phyloP scores from a whole-genome alignment of 2,329 filamentous ascomycete species.

The Cladophialophora yegresii region DNA sequence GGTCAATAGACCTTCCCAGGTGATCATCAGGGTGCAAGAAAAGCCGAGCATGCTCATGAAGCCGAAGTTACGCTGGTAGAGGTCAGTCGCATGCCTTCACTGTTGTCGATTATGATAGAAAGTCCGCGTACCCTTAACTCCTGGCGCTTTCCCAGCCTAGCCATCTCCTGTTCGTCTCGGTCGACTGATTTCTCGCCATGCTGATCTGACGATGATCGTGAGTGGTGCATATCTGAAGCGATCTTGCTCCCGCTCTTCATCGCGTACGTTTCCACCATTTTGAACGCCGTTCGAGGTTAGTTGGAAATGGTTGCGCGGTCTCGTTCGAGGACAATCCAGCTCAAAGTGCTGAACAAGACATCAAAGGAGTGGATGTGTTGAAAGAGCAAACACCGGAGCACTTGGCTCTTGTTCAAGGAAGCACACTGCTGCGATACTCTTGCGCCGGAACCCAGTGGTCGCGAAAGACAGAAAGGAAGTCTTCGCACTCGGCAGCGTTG shows the following conservation, averaged over 20 bases:
- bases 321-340: neutral
- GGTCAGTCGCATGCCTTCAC: constrained; percentile 9
- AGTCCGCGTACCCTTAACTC: constrained; percentile 20
- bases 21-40: constrained; percentile 38
- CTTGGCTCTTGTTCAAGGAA: neutral
- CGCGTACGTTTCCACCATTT: constrained; percentile 16
- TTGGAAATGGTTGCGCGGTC: neutral
- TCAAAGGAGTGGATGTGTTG: neutral
- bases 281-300: neutral
- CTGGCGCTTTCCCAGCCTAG: constrained; percentile 26
- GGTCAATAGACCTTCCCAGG: constrained; percentile 38
- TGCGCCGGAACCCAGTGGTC: neutral
- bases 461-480: neutral
- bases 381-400: neutral
- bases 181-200: constrained; percentile 24
- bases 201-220: constrained; percentile 18
- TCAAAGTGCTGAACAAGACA: neutral
- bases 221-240: constrained; percentile 23
- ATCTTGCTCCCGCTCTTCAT: constrained; percentile 22
- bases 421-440: neutral
- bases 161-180: constrained; percentile 26
- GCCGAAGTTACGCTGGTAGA: constrained; percentile 36
- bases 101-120: neutral
- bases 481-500: neutral
- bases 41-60: constrained; percentile 39